A percentile compares a stretch with the other conserved stretches of the same genome.
These are phyloP conservation scores for Oryza meyeriana DNA, from an alignment of 176 grass and related monocot genomes.

Conservation along the genomic window DNA sequence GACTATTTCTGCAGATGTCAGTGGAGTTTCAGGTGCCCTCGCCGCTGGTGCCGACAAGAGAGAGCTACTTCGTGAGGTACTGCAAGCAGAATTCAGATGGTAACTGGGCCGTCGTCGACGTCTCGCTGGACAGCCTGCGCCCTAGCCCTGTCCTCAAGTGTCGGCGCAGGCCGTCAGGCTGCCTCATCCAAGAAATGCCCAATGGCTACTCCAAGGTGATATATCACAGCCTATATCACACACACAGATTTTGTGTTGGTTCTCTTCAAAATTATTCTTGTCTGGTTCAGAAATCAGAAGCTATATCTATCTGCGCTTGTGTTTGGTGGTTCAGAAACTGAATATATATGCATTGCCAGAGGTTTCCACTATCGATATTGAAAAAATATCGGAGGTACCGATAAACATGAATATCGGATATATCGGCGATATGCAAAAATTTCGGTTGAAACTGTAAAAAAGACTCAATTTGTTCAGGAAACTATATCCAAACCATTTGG, in stretches of 20 bases:
- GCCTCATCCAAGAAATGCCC: conserved; percentile 94
- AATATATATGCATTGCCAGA: background rate
- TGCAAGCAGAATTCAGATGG: conserved; percentile 93
- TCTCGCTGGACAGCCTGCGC: conserved; percentile 84
- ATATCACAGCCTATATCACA: background rate
- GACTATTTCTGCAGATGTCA: conserved; percentile 54
- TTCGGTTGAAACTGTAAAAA: too few relatives aligned
- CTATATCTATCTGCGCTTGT: background rate
- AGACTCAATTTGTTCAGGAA: too few relatives aligned
- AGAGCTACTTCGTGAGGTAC: conserved; percentile 88
- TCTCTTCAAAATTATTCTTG: too few relatives aligned
- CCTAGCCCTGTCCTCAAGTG: conserved; percentile 52
- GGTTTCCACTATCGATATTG: too few relatives aligned
- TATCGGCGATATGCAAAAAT: too few relatives aligned
- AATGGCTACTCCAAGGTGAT: conserved; percentile 93
- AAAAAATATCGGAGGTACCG: too few relatives aligned
- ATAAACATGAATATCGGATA: too few relatives aligned
- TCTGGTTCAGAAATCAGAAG: background rate
- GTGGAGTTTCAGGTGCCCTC: conserved; percentile 98
- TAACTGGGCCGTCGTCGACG: conserved; percentile 86
- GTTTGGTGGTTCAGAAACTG: background rate
- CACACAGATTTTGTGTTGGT: background rate
- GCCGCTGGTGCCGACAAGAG: conserved; percentile 81
- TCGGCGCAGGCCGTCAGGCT: conserved; percentile 74
- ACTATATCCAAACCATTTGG: too few relatives aligned